Conservation (phyloP, 2,329 filamentous ascomycete species). For the Arachnomyces sp. region DNA sequence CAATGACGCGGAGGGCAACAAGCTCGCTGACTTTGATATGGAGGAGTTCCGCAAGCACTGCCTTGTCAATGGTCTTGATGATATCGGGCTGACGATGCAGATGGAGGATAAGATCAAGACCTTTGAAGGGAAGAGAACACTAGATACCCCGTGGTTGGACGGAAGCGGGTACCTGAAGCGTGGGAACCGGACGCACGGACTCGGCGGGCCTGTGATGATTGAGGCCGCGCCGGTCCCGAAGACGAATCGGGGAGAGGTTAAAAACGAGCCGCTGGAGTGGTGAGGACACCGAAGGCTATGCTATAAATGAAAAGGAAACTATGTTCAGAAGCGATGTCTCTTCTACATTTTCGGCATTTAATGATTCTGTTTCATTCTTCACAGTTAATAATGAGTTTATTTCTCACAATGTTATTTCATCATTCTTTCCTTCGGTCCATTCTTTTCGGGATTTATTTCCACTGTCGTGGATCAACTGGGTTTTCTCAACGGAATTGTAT, state of each 20-base stretch:
- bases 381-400: neutral
- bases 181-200: slow-evolving; percentile 29
- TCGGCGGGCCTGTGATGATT: slow-evolving; percentile 51
- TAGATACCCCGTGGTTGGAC: slow-evolving; percentile 83
- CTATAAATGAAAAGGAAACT: neutral
- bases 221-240: slow-evolving; percentile 67
- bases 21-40: slow-evolving; percentile 73
- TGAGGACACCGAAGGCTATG: slow-evolving; percentile 35
- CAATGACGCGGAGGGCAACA: slow-evolving; percentile 65
- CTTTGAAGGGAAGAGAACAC: slow-evolving; percentile 71
- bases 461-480: neutral
- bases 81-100: slow-evolving; percentile 91
- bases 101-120: slow-evolving; percentile 78
- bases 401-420: neutral
- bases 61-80: slow-evolving; percentile 84
- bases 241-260: slow-evolving; percentile 79
- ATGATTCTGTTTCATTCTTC: too few relatives aligned
- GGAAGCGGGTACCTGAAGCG: slow-evolving; percentile 70
- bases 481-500: too few relatives aligned
- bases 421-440: neutral
- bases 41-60: slow-evolving; percentile 95
- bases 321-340: neutral
- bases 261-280: slow-evolving; percentile 85
- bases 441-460: neutral
- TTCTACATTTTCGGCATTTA: neutral